Base-by-base conservation (phyloP, 306 rosid genomes). In the Neltuma alba region DNA sequence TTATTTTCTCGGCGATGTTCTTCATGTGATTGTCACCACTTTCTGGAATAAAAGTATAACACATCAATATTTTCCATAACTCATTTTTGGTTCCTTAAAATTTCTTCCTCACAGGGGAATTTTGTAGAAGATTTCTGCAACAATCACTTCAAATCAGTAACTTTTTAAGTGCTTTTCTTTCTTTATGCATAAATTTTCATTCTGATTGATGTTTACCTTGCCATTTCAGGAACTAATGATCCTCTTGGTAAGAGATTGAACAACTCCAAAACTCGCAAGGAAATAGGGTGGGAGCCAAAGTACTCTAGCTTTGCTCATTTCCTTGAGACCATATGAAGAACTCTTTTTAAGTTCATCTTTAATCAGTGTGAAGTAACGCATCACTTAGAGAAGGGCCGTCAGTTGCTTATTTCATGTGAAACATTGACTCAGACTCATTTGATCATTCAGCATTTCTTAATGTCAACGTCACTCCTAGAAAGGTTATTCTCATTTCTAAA, bases 161-260 rank as follows among this genome's bases (percentile, higher is more conserved):
- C 4, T 34, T 45, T 45, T 45, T 14, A 11, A 18, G 1, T 28
- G 6, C 28, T 58, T 27, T 13, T 13, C 36, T 31, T 63, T 63
- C 27, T 34, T 64, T 18, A 74, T 41, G 3, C 38, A 10, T 25
- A 5, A 23, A 23, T 38, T 20, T 20, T 31, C 58, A 76, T 33
- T 60, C 9, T 68, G 16, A 72, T 57, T 74, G 9, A 12, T 18
- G 61, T 34, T 42, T 72, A 47, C 8, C 65, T 34, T 78, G 47
- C 47, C 65, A 54, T 57, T 85, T 36, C 90, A 95, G 98, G 93
- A 84, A 93, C 86, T 16, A 82, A 73, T 74, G 99, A 78, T 41
- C 97, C 96, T 74, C 80, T 93, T 67, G 99, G 99, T 12, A 93
- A 93, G 89, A 90, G 87, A 90, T 86, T 95, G 75, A 90, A 89